phyloP scores from a whole-genome alignment of 139 green algal genomes.

The Chlamydomonas eustigma region DNA sequence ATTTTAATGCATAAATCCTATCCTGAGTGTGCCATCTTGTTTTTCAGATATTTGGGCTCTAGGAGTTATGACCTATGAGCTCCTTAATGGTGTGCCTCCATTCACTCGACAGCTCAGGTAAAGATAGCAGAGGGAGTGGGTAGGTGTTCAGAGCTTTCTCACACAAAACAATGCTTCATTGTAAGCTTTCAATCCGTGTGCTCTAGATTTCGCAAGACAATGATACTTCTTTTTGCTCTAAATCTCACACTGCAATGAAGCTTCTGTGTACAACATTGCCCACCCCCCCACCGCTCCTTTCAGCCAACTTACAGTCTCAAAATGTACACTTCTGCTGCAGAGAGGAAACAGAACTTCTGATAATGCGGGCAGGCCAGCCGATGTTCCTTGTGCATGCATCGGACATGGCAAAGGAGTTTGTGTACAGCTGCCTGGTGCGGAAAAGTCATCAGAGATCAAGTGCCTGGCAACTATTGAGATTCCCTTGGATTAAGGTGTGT shows the following conservation, averaged over 20 bases:
- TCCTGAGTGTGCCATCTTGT: no score
- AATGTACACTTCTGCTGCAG: no score
- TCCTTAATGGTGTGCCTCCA: constrained; percentile 40
- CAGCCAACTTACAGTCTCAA: no score
- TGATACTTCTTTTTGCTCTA: no score
- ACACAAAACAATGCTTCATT: no score
- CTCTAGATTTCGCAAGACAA: no score
- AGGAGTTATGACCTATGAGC: constrained; percentile 50
- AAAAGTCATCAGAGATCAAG: neutral
- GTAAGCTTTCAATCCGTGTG: no score
- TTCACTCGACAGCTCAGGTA: constrained; percentile 21
- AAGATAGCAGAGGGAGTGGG: no score
- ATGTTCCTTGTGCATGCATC: constrained; percentile 17
- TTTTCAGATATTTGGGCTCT: constrained; percentile 32
- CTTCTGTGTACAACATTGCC: no score
- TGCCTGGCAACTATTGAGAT: constrained; percentile 15
- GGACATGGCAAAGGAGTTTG: constrained; percentile 7
- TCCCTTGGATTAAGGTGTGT: constrained; percentile 21
- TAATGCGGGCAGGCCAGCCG: neutral
- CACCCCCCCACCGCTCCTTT: no score
- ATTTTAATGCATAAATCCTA: neutral
- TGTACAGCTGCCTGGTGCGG: constrained; percentile 15
- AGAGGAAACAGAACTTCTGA: constrained; percentile 4
- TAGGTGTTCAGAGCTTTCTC: no score
- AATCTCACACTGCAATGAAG: no score